Conservation (phyloP, 805 yeast genomes). For the Hanseniaspora valbyensis region DNA sequence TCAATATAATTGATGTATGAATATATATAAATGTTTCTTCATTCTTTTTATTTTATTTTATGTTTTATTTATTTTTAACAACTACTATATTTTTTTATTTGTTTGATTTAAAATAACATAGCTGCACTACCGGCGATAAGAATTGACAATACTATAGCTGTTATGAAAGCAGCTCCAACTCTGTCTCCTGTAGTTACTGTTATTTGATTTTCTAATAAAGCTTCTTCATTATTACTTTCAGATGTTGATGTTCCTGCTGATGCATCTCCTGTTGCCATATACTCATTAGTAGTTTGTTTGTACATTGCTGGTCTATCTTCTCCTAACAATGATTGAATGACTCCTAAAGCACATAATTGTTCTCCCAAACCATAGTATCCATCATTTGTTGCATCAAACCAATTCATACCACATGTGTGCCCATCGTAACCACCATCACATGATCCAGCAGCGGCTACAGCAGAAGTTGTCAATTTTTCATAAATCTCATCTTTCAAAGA, state of each 20-base stretch:
- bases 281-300: slow-evolving; percentile 39
- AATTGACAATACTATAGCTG: slow-evolving; percentile 57
- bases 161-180: slow-evolving; percentile 84
- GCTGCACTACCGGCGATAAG: slow-evolving; percentile 61
- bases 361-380: slow-evolving; percentile 64
- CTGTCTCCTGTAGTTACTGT: slow-evolving; percentile 50
- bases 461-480: slow-evolving; percentile 37
- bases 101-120: slow-evolving; percentile 62
- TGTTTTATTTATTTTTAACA: background rate
- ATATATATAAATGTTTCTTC: background rate
- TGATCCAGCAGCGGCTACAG: slow-evolving; percentile 56
- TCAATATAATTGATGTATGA: background rate
- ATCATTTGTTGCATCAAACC: slow-evolving; percentile 53
- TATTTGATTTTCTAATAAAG: slow-evolving; percentile 26
- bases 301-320: slow-evolving; percentile 41
- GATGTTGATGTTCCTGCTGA: slow-evolving; percentile 37
- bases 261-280: slow-evolving; percentile 45
- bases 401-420: slow-evolving; percentile 62
- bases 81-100: too few species aligned
- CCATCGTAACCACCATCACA: slow-evolving; percentile 68
- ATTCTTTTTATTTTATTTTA: background rate
- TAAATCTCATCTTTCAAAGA: slow-evolving; percentile 34
- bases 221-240: slow-evolving; percentile 25
- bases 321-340: slow-evolving; percentile 40
- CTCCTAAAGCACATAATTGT: slow-evolving; percentile 63